These are phyloP conservation scores for Amanita muscaria DNA, from an alignment of 768 basidiomycete species.

Conservation along the genomic window DNA sequence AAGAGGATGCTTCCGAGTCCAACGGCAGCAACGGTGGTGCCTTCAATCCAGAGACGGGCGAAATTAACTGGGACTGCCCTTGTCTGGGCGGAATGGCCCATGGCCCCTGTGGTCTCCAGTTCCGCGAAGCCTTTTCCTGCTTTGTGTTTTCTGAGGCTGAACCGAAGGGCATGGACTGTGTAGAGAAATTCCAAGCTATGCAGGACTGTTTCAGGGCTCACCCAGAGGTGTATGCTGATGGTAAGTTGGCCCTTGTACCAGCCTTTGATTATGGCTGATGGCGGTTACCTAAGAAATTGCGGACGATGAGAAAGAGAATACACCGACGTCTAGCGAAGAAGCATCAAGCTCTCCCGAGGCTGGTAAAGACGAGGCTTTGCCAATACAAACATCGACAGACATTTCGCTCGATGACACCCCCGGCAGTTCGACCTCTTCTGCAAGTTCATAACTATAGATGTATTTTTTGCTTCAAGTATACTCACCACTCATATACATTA, in stretches of 20 bases:
- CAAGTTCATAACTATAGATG: constrained; percentile 1
- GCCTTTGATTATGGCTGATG: constrained; percentile 5
- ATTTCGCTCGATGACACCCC: not conserved
- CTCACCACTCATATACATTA: constrained; percentile 8
- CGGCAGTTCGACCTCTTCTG: not conserved
- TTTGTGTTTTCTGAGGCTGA: constrained; percentile 92
- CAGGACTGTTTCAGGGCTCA: constrained; percentile 95
- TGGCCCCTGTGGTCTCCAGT: constrained; percentile 89
- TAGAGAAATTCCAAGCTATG: constrained; percentile 97
- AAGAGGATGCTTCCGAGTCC: constrained; percentile 15
- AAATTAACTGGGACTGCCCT: constrained; percentile 99
- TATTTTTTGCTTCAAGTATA: constrained; percentile 1
- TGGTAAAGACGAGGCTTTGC: not conserved
- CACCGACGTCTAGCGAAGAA: constrained; percentile 11
- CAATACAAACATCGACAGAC: not conserved
- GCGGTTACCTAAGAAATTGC: constrained; percentile 44
- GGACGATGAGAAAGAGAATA: constrained; percentile 49
- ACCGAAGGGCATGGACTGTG: constrained; percentile 95
- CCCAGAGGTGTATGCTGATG: constrained; percentile 92
- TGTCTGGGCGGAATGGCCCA: constrained; percentile 99
- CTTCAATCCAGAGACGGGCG: constrained; percentile 93
- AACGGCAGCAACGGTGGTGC: constrained; percentile 37
- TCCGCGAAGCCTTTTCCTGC: constrained; percentile 94
- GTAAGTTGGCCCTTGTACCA: constrained; percentile 35
- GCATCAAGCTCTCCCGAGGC: not conserved